Percentiles rank a stretch among this genome's conserved stretches.
Evolutionary conservation across 352 stramenopile genomes (phyloP).

Genomic region (Thraustochytrium sp.): DNA sequence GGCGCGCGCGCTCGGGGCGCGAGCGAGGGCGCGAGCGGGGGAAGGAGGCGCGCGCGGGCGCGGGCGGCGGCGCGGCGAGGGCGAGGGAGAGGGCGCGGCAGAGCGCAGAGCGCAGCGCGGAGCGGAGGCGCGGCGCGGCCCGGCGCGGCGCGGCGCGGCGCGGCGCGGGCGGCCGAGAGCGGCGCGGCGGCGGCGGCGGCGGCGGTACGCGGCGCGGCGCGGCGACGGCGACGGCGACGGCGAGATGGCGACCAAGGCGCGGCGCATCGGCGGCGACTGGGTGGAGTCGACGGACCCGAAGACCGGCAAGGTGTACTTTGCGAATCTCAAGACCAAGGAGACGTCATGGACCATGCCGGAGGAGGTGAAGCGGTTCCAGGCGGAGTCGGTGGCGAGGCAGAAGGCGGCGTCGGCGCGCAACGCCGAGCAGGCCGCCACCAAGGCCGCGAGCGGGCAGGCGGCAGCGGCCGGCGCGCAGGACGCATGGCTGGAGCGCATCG

Average conservation of each 20-base stretch:
- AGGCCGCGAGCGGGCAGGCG: background rate
- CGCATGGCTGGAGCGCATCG: conserved; percentile 23
- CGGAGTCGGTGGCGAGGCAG: background rate
- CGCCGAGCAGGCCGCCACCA: background rate
- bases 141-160: too few relatives aligned
- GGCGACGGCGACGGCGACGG: background rate
- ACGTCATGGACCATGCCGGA: conserved; percentile 42
- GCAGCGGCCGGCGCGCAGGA: background rate
- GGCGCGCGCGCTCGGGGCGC: too few relatives aligned
- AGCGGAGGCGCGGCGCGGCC: too few relatives aligned
- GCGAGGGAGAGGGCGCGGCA: background rate
- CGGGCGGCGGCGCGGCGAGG: background rate
- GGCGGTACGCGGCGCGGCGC: background rate
- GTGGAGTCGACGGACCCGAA: conserved; percentile 37
- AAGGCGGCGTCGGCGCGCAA: background rate
- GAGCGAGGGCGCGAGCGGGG: background rate
- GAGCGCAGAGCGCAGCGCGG: background rate
- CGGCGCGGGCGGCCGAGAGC: too few relatives aligned
- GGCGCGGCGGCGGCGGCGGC: too few relatives aligned
- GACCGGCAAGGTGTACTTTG: conserved; percentile 38
- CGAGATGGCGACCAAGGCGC: conserved; percentile 36
- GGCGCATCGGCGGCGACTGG: conserved; percentile 37
- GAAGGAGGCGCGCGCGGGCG: background rate
- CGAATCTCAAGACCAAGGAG: conserved; percentile 42
- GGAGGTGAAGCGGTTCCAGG: conserved; percentile 40